Evolutionary conservation across 73 alveolate genomes (phyloP), one percentile per base, ranked within the genome.

Genomic region (Effrenium voratum): DNA sequence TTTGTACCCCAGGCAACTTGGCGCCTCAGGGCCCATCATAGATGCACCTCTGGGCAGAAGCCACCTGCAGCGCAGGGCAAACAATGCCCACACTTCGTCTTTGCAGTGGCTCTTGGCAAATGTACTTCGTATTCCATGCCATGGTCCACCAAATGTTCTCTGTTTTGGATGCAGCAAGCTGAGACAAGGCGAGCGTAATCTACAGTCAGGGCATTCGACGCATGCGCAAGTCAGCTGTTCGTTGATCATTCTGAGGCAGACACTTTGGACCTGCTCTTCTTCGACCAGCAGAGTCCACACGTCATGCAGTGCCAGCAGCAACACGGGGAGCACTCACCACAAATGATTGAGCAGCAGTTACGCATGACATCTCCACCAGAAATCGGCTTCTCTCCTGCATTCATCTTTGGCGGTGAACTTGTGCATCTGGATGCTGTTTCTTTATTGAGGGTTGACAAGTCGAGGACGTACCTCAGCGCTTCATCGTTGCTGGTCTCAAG

Each of bases 231-330:
- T 70, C 22, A 10, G 81, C 26, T 5, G 46, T 68, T 68, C 81
- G 44, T 43, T 46, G 81, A 24, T n/a, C 46, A 68, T 46, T 68
- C 81, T 12, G 81, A 32, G 46, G 81, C 30, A n/a, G 30, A 68
- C 26, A 68, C 81, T 68, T n/a, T 68, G 81, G 81, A 68, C 81
- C 81, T 68, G 4, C 81, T 2, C 28, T 3, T 68, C 28, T 75
- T 75, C 12, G 57, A 40, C 85, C 85, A 75, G 41, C 50, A 75
- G 40, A 75, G 34, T 75, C 85, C 85, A 41, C 85, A 75, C 57
- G 85, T 75, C 85, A n/a, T 38, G 6, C 85, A 75, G 40, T 75
- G 85, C 10, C 85, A 75, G 55, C 85, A 75, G 85, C 85, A 75
- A 44, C 40, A 3, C 36, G 85, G 85, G 52, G 85, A 75, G 85